These are phyloP conservation scores for Sugiyamaella mastotermitis DNA, from an alignment of 805 yeast genomes.

Conservation along the genomic window DNA sequence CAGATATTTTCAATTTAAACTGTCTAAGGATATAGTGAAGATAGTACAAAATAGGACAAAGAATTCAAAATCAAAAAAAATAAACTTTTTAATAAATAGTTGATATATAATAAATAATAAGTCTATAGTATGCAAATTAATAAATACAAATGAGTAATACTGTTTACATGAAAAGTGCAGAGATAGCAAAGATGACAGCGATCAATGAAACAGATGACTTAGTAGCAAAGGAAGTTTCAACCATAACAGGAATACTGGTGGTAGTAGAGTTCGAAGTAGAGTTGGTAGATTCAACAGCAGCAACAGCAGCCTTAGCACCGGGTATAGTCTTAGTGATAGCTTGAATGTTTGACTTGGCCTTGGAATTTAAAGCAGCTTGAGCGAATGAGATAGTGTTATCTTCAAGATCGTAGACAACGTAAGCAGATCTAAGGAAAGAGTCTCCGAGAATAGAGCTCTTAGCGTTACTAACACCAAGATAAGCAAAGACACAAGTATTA, in stretches of 20 bases:
- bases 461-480: constrained; percentile 10
- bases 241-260: constrained; percentile 5
- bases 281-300: constrained; percentile 20
- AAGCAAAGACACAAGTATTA: constrained; percentile 9
- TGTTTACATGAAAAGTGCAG: too few species aligned
- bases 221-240: constrained; percentile 46
- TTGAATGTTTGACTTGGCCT: constrained; percentile 23
- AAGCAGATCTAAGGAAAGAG: constrained; percentile 56
- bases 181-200: too few species aligned
- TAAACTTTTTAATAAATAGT: too few species aligned
- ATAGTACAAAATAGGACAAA: too few species aligned
- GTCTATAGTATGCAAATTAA: too few species aligned
- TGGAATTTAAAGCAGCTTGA: constrained; percentile 32
- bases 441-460: constrained; percentile 49
- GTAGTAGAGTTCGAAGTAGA: constrained; percentile 17
- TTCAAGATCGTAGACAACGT: constrained; percentile 63
- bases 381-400: constrained; percentile 52
- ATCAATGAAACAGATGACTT: too few species aligned
- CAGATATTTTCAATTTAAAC: too few species aligned
- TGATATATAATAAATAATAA: too few species aligned
- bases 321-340: constrained; percentile 27
- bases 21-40: too few species aligned
- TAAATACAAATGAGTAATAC: too few species aligned
- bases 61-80: too few species aligned
- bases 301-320: too few species aligned